Evolutionary conservation across 1,284 basidiomycete genomes (phyloP).

Genomic region (Tetrapyrgos nigripes): DNA sequence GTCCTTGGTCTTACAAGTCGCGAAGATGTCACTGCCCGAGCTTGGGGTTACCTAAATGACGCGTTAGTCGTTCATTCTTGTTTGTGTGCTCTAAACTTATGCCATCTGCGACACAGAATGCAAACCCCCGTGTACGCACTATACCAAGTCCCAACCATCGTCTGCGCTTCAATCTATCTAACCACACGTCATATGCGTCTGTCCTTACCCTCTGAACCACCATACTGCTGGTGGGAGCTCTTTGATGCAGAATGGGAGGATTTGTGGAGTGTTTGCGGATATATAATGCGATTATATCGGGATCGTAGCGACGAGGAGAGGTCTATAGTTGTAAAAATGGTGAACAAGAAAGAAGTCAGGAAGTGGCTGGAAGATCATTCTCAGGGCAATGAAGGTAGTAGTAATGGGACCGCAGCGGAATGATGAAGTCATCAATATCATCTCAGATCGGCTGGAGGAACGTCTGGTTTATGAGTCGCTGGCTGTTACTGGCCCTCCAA

Average conservation of each 20-base stretch:
- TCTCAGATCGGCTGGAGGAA: too few relatives aligned
- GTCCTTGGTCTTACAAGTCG: conserved; percentile 82
- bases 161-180: conserved; percentile 85
- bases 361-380: conserved; percentile 74
- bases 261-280: conserved; percentile 80
- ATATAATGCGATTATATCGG: conserved; percentile 81
- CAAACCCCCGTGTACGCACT: conserved; percentile 92
- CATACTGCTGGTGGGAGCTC: conserved; percentile 84
- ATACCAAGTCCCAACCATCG: conserved; percentile 88
- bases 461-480: too few relatives aligned
- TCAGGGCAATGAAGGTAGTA: too few relatives aligned
- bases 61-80: conserved; percentile 59
- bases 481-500: too few relatives aligned
- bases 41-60: conserved; percentile 93
- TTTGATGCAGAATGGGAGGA: conserved; percentile 90
- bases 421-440: too few relatives aligned
- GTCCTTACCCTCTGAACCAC: conserved; percentile 71
- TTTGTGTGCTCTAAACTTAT: conserved; percentile 13
- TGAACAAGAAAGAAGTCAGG: conserved; percentile 75
- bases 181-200: conserved; percentile 74
- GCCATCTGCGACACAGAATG: conserved; percentile 54
- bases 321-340: conserved; percentile 54
- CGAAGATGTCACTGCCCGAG: conserved; percentile 67
- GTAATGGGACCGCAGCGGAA: too few relatives aligned
- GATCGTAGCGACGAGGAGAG: conserved; percentile 48